phyloP scores from a whole-genome alignment of 2,329 filamentous ascomycete genomes.

The Alternaria atra region DNA sequence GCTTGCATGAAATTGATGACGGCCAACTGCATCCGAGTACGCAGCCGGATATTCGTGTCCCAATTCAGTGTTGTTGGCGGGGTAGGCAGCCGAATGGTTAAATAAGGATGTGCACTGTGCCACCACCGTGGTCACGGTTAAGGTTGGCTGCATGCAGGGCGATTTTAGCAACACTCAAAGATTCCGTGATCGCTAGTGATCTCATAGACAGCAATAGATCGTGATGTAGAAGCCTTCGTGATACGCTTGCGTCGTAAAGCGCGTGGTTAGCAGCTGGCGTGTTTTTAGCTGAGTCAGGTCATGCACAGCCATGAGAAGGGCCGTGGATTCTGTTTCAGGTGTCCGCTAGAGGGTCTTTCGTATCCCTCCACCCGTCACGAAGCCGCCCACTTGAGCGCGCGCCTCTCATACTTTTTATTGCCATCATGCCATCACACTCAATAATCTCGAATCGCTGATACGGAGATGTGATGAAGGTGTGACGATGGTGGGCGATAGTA shows the following conservation, averaged over 20 bases:
- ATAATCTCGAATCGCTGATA: slow-evolving; percentile 25
- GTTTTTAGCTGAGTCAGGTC: slow-evolving; percentile 22
- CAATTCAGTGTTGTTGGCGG: slow-evolving; percentile 11
- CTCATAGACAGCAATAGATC: slow-evolving; percentile 5
- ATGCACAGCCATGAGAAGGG: slow-evolving; percentile 18
- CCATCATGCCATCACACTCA: slow-evolving; percentile 23
- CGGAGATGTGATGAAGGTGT: slow-evolving; percentile 29
- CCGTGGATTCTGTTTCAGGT: slow-evolving; percentile 27
- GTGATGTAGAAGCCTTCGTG: slow-evolving; percentile 12
- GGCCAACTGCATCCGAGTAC: slow-evolving; percentile 8
- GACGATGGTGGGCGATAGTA: slow-evolving; percentile 16
- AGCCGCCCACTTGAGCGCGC: slow-evolving; percentile 33
- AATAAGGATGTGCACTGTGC: slow-evolving; percentile 14
- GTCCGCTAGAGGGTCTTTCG: slow-evolving; percentile 15
- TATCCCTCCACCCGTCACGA: slow-evolving; percentile 21
- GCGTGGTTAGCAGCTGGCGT: slow-evolving; percentile 16
- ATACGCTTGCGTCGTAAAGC: slow-evolving; percentile 5
- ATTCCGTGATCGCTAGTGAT: not conserved
- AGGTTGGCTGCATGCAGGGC: slow-evolving; percentile 7
- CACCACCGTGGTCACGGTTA: slow-evolving; percentile 17
- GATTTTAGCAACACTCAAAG: slow-evolving; percentile 20
- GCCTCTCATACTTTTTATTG: slow-evolving; percentile 26
- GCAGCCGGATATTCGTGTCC: slow-evolving; percentile 6
- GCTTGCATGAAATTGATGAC: slow-evolving; percentile 14
- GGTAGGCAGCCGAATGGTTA: slow-evolving; percentile 12